Evolutionary conservation across 2,329 filamentous ascomycete genomes (phyloP), one percentile per base, ranked within the genome.

Genomic region (Fusarium chuoi): DNA sequence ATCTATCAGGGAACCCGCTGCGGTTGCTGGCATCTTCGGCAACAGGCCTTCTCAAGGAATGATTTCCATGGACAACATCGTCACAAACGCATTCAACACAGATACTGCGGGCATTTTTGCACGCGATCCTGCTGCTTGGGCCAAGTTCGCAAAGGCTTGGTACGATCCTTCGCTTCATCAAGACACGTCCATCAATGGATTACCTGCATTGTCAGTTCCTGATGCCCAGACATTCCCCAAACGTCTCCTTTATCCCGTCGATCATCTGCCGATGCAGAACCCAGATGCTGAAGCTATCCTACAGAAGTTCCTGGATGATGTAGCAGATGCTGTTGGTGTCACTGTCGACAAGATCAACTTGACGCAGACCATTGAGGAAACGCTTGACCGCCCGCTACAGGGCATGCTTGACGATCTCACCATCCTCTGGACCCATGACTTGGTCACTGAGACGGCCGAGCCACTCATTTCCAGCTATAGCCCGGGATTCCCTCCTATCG

Each of bases 361-460:
- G 20, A 54, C 35, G 11, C 10, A 54, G 5, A 39, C 20, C 0
- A 28, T 54, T 5, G 35, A 54, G 14, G 4, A 39, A 1, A 54
- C 51, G 1, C 7, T 54, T 0, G 20, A 13, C 4, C 35, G 51
- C 2, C 51, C 51, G 0, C 2, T 54, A 0, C 35, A 39, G 24
- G 51, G 24, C 18, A 54, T 54, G 24, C 51, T 54, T 5, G 14
- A 54, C 0, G 51, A 54, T 8, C 51, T 54, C 0, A 28, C 13
- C 0, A 24, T 54, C 1, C 35, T 54, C 1, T 54, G 51, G 51
- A 39, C 35, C 0, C 51, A 54, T 4, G 35, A 54, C 4, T 10
- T 54, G 35, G 28, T 54, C 35, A 54, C 35, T 0, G 51, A 54
- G 33, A 54, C 35, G 5, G 51, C 51, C 1, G n/a, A 54, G 0